Evolutionary conservation across 441 rosid genomes (phyloP).

Genomic region (Jatropha multifida): DNA sequence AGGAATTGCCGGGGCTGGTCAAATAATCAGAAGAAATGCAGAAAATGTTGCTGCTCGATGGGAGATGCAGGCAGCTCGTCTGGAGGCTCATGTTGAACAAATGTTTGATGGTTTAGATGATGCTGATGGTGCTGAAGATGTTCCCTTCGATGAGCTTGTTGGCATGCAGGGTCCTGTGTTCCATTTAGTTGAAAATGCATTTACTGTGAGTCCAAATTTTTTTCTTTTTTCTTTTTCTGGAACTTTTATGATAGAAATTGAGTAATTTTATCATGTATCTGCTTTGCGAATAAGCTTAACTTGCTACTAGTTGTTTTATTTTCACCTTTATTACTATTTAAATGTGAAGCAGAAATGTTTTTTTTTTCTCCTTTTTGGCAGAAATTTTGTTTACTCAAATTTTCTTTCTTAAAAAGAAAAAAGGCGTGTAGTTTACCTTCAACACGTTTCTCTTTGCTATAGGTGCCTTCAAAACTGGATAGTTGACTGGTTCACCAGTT

Average conservation of each 20-base stretch:
- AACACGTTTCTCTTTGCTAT: not conserved
- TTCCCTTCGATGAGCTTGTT: slow-evolving; percentile 97
- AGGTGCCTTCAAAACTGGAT: not conserved
- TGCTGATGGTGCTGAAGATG: slow-evolving; percentile 99
- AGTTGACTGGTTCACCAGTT: not conserved
- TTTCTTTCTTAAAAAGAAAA: not conserved
- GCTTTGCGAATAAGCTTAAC: not conserved
- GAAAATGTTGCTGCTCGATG: slow-evolving; percentile 96
- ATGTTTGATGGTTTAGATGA: slow-evolving; percentile 99
- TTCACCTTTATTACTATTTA: not conserved
- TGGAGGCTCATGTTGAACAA: slow-evolving; percentile 98
- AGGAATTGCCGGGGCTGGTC: slow-evolving; percentile 84
- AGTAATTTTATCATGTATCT: not conserved
- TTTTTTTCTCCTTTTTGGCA: not conserved
- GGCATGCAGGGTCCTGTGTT: slow-evolving; percentile 99
- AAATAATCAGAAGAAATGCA: slow-evolving; percentile 74
- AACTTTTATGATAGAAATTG: slow-evolving; percentile 2
- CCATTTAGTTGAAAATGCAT: slow-evolving; percentile 99
- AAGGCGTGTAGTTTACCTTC: not conserved
- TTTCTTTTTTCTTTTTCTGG: not conserved
- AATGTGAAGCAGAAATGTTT: not conserved
- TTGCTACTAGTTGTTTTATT: not conserved
- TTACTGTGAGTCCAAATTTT: slow-evolving; percentile 68
- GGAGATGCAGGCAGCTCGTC: slow-evolving; percentile 99
- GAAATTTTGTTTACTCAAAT: no score